These are phyloP conservation scores for Pistacia integerrima DNA, from an alignment of 345 rosid species.

Conservation along the genomic window DNA sequence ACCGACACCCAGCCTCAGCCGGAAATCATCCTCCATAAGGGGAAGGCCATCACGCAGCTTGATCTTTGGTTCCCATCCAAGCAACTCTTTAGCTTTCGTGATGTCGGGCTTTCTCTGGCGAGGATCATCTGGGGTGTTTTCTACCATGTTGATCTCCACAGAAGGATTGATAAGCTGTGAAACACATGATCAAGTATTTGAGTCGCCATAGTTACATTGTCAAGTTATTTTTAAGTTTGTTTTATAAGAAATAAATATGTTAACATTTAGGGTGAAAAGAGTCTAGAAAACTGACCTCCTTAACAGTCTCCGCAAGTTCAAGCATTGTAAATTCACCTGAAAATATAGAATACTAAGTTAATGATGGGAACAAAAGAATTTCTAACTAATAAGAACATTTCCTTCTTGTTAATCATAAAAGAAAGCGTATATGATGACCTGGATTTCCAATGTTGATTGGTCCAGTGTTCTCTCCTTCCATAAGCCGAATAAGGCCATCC, in stretches of 20 bases:
- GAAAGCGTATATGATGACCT: slow-evolving; percentile 29
- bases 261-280: neutral
- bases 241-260: neutral
- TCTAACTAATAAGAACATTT: neutral
- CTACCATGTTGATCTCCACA: slow-evolving; percentile 67
- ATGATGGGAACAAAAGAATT: neutral
- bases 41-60: slow-evolving; percentile 90
- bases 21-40: slow-evolving; percentile 92
- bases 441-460: slow-evolving; percentile 95
- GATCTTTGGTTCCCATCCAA: slow-evolving; percentile 91
- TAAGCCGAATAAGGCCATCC: slow-evolving; percentile 84
- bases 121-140: slow-evolving; percentile 97
- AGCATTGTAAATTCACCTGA: slow-evolving; percentile 87
- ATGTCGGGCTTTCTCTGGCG: slow-evolving; percentile 92
- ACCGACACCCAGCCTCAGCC: slow-evolving; percentile 70
- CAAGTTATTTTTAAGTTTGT: neutral
- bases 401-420: neutral
- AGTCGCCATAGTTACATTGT: neutral
- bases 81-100: slow-evolving; percentile 74
- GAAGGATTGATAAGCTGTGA: slow-evolving; percentile 77
- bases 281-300: slow-evolving; percentile 60
- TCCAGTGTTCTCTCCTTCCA: slow-evolving; percentile 95
- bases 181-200: neutral
- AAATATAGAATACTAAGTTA: slow-evolving; percentile 6
- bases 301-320: slow-evolving; percentile 86